Evolutionary conservation across 2,329 filamentous ascomycete genomes (phyloP).

Genomic region (Pseudogymnoascus sp.): DNA sequence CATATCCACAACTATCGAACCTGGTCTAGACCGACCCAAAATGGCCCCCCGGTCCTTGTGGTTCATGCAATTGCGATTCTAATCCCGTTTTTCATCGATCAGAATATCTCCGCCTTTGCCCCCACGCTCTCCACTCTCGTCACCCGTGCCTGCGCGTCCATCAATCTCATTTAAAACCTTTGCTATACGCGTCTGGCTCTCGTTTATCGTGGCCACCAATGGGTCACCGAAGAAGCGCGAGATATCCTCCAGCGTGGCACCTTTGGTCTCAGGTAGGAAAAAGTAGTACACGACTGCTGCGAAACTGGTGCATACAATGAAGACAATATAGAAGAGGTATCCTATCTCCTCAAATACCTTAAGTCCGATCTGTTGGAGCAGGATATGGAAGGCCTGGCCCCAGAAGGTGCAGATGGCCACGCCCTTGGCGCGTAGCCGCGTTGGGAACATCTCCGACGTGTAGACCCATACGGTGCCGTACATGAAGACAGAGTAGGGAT

Average conservation of each 20-base stretch:
- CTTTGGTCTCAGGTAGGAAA: slow-evolving; percentile 7
- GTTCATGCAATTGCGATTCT: not conserved
- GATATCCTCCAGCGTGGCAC: slow-evolving; percentile 8
- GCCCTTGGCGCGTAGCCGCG: slow-evolving; percentile 41
- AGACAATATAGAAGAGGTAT: slow-evolving; percentile 11
- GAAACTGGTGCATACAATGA: slow-evolving; percentile 9
- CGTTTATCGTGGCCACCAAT: slow-evolving; percentile 1
- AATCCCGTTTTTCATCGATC: not conserved
- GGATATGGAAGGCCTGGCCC: slow-evolving; percentile 9
- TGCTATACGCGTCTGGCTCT: slow-evolving; percentile 2
- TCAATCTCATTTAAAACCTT: slow-evolving; percentile 9
- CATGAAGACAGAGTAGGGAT: slow-evolving; percentile 13
- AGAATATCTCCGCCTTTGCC: not conserved
- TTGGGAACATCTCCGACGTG: slow-evolving; percentile 59
- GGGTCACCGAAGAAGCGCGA: slow-evolving; percentile 9
- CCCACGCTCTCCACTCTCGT: not conserved
- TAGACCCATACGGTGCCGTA: slow-evolving; percentile 37
- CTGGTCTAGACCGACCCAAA: not conserved
- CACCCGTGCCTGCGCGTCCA: not conserved
- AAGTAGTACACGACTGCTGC: slow-evolving; percentile 9
- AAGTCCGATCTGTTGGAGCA: slow-evolving; percentile 7
- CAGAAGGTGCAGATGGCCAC: slow-evolving; percentile 10
- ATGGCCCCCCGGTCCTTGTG: not conserved
- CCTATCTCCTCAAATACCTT: slow-evolving; percentile 10
- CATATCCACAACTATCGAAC: not conserved